phyloP scores from a whole-genome alignment of 441 rosid species.

The Aleurites moluccanus region DNA sequence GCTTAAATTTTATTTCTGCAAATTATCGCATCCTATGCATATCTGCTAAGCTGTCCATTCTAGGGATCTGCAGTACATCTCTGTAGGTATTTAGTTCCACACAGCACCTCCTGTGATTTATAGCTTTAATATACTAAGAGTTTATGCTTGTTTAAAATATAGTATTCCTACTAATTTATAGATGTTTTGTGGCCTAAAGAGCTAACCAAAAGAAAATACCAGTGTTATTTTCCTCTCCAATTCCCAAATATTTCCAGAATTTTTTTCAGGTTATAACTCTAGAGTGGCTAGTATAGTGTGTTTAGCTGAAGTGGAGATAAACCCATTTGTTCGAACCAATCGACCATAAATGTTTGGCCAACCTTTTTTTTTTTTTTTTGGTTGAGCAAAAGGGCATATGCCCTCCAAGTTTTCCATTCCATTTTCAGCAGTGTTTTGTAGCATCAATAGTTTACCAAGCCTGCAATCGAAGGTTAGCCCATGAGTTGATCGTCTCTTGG shows the following conservation, averaged over 20 bases:
- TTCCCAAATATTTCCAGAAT: conserved; percentile 4
- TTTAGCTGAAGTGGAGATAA: not conserved
- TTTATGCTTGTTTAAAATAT: conserved; percentile 11
- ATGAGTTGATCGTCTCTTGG: too few relatives aligned
- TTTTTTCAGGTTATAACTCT: conserved; percentile 7
- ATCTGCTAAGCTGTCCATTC: conserved; percentile 10
- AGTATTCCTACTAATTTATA: conserved; percentile 8
- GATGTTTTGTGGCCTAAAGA: conserved; percentile 7
- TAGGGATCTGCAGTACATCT: not conserved
- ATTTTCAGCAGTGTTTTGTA: too few relatives aligned
- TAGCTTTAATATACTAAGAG: not conserved
- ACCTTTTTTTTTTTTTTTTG: too few relatives aligned
- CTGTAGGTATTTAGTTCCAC: conserved; percentile 15
- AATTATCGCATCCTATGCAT: not conserved
- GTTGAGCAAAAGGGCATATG: too few relatives aligned
- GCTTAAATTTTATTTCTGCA: conserved; percentile 36
- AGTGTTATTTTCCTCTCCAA: not conserved
- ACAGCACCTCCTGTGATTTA: not conserved
- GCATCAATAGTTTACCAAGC: too few relatives aligned
- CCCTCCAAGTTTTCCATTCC: too few relatives aligned
- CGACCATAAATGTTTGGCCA: not conserved
- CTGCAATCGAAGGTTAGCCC: too few relatives aligned
- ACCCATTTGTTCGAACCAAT: not conserved
- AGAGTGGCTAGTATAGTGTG: not conserved
- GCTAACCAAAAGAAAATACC: not conserved